These are phyloP conservation scores for Lactarius psammicola DNA, from an alignment of 768 basidiomycete genomes.

Conservation along the genomic window DNA sequence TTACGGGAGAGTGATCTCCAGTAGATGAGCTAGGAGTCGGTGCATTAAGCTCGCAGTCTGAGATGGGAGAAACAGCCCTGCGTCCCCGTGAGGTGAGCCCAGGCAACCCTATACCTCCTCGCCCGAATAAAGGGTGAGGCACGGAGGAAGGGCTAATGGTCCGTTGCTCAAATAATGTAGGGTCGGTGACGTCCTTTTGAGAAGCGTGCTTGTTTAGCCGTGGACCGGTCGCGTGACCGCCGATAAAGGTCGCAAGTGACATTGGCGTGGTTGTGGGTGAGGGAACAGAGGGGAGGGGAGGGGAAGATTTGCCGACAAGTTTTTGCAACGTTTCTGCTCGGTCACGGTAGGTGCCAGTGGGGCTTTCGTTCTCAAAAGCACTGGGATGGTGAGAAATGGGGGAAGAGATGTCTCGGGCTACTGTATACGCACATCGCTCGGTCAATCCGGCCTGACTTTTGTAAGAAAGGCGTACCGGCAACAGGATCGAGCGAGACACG, in stretches of 20 bases:
- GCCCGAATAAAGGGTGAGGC: constrained; percentile 76
- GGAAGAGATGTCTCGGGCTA: constrained; percentile 6
- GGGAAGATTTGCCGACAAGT: constrained; percentile 11
- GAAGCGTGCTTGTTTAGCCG: constrained; percentile 70
- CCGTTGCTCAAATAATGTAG: constrained; percentile 65
- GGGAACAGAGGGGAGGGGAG: constrained; percentile 4
- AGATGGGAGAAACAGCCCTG: constrained; percentile 8
- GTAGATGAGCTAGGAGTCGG: constrained; percentile 12
- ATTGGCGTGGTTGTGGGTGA: constrained; percentile 44
- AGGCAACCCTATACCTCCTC: constrained; percentile 72
- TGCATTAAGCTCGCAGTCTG: constrained; percentile 1
- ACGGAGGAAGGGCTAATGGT: constrained; percentile 41
- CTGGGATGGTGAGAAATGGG: not conserved
- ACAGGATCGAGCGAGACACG: constrained; percentile 41
- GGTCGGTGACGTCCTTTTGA: constrained; percentile 64
- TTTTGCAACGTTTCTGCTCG: constrained; percentile 19
- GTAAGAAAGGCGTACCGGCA: constrained; percentile 16
- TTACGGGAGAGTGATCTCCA: constrained; percentile 21
- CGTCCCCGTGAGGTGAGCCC: constrained; percentile 49
- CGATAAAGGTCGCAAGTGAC: constrained; percentile 80
- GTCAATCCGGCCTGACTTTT: constrained; percentile 15
- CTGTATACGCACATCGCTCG: constrained; percentile 3
- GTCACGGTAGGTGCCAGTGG: constrained; percentile 5
- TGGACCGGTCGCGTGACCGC: constrained; percentile 72
- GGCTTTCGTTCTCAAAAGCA: not conserved